Percentiles rank a stretch among this genome's conserved stretches.
These are phyloP conservation scores for Cercis canadensis DNA, from an alignment of 306 rosid genomes.

Conservation along the genomic window DNA sequence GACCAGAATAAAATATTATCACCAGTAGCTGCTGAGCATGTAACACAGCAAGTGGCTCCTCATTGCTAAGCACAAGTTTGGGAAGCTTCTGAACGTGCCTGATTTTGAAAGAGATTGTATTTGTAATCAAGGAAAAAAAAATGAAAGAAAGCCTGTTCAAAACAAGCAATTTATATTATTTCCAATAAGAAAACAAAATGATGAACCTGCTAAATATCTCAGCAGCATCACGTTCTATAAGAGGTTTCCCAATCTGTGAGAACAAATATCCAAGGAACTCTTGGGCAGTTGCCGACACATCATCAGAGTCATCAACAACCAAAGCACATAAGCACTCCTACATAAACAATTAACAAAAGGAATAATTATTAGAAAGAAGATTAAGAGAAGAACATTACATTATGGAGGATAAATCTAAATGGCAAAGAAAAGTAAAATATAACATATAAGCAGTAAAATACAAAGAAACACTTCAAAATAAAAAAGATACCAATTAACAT, in stretches of 20 bases:
- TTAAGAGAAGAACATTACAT: slow-evolving; percentile 32
- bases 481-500: background rate
- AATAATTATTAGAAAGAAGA: slow-evolving; percentile 27
- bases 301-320: slow-evolving; percentile 77
- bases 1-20: slow-evolving; percentile 87
- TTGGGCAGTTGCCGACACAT: slow-evolving; percentile 76
- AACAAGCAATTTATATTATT: slow-evolving; percentile 6
- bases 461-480: slow-evolving; percentile 1
- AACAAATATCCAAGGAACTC: slow-evolving; percentile 69
- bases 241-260: slow-evolving; percentile 49
- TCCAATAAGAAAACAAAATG: too few species aligned
- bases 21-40: slow-evolving; percentile 74
- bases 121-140: slow-evolving; percentile 26
- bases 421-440: slow-evolving; percentile 10
- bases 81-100: slow-evolving; percentile 94
- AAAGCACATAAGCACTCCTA: slow-evolving; percentile 89
- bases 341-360: slow-evolving; percentile 39
- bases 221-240: slow-evolving; percentile 57
- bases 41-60: slow-evolving; percentile 73
- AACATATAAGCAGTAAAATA: slow-evolving; percentile 6
- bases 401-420: slow-evolving; percentile 23
- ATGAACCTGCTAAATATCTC: slow-evolving; percentile 75
- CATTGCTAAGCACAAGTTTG: slow-evolving; percentile 82
- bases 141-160: slow-evolving; percentile 20
- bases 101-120: slow-evolving; percentile 40